Percentiles rank a stretch among this genome's conserved stretches.
Evolutionary conservation across 1,284 basidiomycete genomes (phyloP).

Genomic region (Heimioporus retisporus): DNA sequence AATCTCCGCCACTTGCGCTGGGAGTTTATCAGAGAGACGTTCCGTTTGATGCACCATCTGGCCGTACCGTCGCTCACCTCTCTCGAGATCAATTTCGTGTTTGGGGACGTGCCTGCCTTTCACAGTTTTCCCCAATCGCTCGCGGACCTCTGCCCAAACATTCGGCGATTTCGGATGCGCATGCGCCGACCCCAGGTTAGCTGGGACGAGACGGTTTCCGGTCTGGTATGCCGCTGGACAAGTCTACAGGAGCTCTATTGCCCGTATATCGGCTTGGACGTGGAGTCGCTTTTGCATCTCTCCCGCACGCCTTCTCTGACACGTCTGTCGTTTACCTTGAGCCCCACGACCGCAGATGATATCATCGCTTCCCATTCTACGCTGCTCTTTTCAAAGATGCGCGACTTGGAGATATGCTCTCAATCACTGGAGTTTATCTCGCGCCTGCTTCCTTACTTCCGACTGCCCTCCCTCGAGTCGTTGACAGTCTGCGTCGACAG

Average conservation of each 20-base stretch:
- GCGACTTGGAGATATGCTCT: constrained; percentile 21
- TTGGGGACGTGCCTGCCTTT: constrained; percentile 26
- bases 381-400: constrained; percentile 25
- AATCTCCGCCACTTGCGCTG: constrained; percentile 32
- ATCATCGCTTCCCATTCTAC: constrained; percentile 10
- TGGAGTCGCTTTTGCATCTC: constrained; percentile 27
- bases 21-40: constrained; percentile 29
- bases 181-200: constrained; percentile 23
- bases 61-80: constrained; percentile 29
- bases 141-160: constrained; percentile 27
- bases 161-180: constrained; percentile 18
- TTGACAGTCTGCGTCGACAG: constrained; percentile 22
- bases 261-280: constrained; percentile 21
- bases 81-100: constrained; percentile 30
- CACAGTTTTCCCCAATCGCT: constrained; percentile 29
- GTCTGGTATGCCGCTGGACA: constrained; percentile 26
- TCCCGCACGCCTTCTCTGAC: constrained; percentile 21
- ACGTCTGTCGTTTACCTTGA: constrained; percentile 25
- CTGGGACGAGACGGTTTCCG: constrained; percentile 20
- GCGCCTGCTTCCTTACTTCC: constrained; percentile 14
- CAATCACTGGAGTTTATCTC: constrained; percentile 18
- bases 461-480: constrained; percentile 23
- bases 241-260: constrained; percentile 28
- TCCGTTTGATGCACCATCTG: constrained; percentile 28
- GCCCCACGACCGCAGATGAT: background rate